Percentiles rank a stretch among this genome's conserved stretches.
phyloP scores from a whole-genome alignment of 2,329 filamentous ascomycete species.

The Hymenoscyphus linearis region DNA sequence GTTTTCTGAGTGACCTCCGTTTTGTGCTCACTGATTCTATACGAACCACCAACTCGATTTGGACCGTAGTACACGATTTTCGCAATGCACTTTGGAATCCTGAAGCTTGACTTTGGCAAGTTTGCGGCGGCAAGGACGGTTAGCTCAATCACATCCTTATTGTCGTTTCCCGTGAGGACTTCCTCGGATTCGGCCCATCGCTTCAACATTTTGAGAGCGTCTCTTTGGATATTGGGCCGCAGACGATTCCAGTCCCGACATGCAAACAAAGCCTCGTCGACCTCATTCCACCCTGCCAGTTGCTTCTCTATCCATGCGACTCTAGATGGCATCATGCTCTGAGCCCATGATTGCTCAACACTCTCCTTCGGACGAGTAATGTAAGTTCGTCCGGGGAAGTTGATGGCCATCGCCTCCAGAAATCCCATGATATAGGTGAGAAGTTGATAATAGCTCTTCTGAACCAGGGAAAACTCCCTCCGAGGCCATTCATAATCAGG shows the following conservation, averaged over 20 bases:
- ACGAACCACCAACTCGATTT: conserved; percentile 4
- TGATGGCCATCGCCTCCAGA: conserved; percentile 11
- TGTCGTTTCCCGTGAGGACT: conserved; percentile 12
- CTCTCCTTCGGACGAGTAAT: conserved; percentile 13
- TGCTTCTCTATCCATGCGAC: conserved; percentile 20
- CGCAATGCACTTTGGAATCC: conserved; percentile 8
- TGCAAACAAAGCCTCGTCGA: conserved; percentile 12
- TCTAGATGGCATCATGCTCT: conserved; percentile 14
- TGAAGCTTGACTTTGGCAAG: conserved; percentile 16
- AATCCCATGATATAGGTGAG: conserved; percentile 21
- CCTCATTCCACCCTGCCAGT: conserved; percentile 15
- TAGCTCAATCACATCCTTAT: conserved; percentile 13
- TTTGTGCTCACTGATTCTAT: conserved; percentile 12
- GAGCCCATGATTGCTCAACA: conserved; percentile 14
- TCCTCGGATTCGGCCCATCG: conserved; percentile 15
- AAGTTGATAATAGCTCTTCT: conserved; percentile 18
- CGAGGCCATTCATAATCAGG: conserved; percentile 11
- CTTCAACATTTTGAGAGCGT: conserved; percentile 14
- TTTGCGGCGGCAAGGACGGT: conserved; percentile 14
- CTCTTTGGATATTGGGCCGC: conserved; percentile 6
- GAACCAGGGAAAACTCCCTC: conserved; percentile 14
- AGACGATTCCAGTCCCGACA: conserved; percentile 15
- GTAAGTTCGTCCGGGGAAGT: conserved; percentile 18
- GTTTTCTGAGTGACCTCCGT: conserved; percentile 14
- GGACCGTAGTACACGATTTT: conserved; percentile 13